Evolutionary conservation across 768 basidiomycete species (phyloP).

Genomic region (Tricholomella constricta): DNA sequence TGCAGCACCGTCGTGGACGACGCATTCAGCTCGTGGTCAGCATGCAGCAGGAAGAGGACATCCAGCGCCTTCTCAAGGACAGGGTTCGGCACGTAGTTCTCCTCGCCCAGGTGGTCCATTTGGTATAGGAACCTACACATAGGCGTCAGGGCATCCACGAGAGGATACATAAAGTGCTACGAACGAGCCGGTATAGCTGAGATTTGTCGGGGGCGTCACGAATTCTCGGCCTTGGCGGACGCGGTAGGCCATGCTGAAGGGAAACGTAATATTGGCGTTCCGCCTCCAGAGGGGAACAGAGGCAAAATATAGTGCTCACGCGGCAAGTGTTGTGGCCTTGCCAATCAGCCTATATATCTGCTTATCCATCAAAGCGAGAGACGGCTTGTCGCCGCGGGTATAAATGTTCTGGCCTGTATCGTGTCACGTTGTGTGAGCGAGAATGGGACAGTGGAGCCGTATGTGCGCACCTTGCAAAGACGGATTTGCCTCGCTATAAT

Average conservation of each 20-base stretch:
- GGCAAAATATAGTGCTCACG: constrained; percentile 45
- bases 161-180: constrained; percentile 22
- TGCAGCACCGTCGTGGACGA: constrained; percentile 85
- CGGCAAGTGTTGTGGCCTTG: constrained; percentile 86
- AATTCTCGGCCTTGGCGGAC: constrained; percentile 89
- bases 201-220: constrained; percentile 77
- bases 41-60: constrained; percentile 83
- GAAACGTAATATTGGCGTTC: background rate
- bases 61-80: constrained; percentile 87
- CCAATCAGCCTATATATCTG: constrained; percentile 89
- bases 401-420: constrained; percentile 74
- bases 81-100: constrained; percentile 78
- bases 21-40: constrained; percentile 91
- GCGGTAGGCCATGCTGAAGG: constrained; percentile 83
- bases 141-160: background rate
- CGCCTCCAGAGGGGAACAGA: background rate
- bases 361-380: constrained; percentile 84
- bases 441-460: background rate
- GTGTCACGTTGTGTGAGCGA: background rate
- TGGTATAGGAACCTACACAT: constrained; percentile 78
- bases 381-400: constrained; percentile 64
- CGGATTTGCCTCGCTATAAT: constrained; percentile 88
- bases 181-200: constrained; percentile 84
- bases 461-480: constrained; percentile 65
- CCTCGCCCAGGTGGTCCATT: constrained; percentile 79